Conservation (phyloP, 371 early-diverging fungal genomes). For the Choanephora cucurbitarum region DNA sequence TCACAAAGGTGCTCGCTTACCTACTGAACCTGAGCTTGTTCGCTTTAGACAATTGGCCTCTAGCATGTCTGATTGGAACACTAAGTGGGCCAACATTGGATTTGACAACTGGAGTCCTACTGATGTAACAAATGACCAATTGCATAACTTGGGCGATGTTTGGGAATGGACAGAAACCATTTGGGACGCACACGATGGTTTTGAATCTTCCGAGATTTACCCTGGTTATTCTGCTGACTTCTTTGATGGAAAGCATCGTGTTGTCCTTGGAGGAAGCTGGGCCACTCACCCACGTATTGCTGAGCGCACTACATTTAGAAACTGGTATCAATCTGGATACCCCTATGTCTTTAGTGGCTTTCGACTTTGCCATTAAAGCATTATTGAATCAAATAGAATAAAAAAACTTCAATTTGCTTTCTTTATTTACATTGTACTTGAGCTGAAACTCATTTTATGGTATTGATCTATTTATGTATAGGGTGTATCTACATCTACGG, state of each 20-base stretch:
- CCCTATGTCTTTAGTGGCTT: conserved; percentile 81
- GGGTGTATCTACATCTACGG: not conserved
- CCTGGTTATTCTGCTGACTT: conserved; percentile 92
- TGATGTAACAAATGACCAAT: conserved; percentile 33
- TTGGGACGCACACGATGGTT: conserved; percentile 62
- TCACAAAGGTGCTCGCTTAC: conserved; percentile 57
- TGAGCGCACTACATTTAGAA: conserved; percentile 71
- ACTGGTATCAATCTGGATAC: conserved; percentile 90
- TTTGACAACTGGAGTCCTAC: conserved; percentile 67
- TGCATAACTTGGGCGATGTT: conserved; percentile 63
- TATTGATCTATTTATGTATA: too few relatives aligned
- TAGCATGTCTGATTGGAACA: conserved; percentile 1
- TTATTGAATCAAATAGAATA: too few relatives aligned
- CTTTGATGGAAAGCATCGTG: conserved; percentile 85
- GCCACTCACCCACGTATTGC: conserved; percentile 84
- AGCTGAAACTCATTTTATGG: too few relatives aligned
- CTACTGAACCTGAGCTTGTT: conserved; percentile 67
- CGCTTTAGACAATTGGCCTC: conserved; percentile 26
- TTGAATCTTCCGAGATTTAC: conserved; percentile 66
- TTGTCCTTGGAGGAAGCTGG: conserved; percentile 85
- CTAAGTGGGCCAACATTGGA: conserved; percentile 56
- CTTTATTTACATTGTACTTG: not conserved
- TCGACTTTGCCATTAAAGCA: conserved; percentile 48
- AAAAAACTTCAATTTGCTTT: conserved; percentile 1
- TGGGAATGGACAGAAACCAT: conserved; percentile 88